phyloP scores from a whole-genome alignment of 176 grass and related monocot species.

The Calamus simplicifolius region DNA sequence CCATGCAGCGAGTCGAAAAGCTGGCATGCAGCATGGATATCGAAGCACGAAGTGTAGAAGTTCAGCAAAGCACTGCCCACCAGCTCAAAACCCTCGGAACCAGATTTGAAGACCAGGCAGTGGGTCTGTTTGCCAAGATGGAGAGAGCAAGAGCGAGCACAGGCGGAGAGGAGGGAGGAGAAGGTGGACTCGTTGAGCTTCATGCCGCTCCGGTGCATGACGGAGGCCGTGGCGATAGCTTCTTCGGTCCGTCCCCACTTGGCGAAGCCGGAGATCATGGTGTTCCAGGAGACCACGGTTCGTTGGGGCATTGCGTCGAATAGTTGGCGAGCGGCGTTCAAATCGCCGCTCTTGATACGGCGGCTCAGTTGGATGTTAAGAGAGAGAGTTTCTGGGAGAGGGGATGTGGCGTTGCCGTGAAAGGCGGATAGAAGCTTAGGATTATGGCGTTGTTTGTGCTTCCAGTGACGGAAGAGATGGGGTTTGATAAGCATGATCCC shows the following conservation, averaged over 20 bases:
- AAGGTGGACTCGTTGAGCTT: conserved; percentile 23
- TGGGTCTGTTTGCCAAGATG: conserved; percentile 24
- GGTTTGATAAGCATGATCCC: no score
- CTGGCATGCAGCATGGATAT: neutral
- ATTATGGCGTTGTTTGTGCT: no score
- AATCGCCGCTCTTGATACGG: neutral
- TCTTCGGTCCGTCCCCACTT: conserved; percentile 1
- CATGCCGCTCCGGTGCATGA: conserved; percentile 19
- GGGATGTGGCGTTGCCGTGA: no score
- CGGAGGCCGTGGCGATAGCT: conserved; percentile 2
- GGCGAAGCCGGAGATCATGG: conserved; percentile 11
- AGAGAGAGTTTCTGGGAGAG: neutral
- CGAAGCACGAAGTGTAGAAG: conserved; percentile 38
- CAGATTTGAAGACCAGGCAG: conserved; percentile 28
- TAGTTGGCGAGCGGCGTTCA: neutral
- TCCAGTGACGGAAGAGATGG: no score
- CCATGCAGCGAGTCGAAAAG: conserved; percentile 23
- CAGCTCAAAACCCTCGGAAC: conserved; percentile 14
- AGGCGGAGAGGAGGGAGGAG: conserved; percentile 28
- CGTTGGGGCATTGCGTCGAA: conserved; percentile 33
- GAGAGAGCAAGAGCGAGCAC: conserved; percentile 17
- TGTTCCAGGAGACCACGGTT: conserved; percentile 27
- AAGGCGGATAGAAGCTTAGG: no score
- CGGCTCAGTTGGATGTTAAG: neutral
- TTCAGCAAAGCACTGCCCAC: conserved; percentile 30